Percentiles rank a stretch among this genome's conserved stretches.
These are phyloP conservation scores for Heliosperma pusillum DNA, from an alignment of 148 eudicot species.

Conservation along the genomic window DNA sequence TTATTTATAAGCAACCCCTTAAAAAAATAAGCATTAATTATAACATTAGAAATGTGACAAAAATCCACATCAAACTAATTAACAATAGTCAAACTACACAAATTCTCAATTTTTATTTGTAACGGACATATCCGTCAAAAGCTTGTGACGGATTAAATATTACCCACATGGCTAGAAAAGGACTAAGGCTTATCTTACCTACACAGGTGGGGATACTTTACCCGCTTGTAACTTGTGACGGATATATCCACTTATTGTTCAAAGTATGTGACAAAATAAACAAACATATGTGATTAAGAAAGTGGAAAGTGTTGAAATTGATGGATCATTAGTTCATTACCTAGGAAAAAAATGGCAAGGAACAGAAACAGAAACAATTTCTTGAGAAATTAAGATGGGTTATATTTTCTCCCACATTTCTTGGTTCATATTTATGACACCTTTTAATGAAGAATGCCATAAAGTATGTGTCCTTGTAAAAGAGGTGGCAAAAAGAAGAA, in stretches of 20 bases:
- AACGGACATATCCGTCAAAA: no score
- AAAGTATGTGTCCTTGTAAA: no score
- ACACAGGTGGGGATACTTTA: no score
- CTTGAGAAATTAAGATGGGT: not conserved
- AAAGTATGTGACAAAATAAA: not conserved
- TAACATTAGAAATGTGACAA: no score
- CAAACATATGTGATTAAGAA: not conserved
- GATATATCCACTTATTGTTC: not conserved
- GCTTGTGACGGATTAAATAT: no score
- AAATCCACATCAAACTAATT: not conserved
- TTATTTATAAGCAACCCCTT: slow-evolving; percentile 13
- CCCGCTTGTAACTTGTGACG: no score
- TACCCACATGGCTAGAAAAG: no score
- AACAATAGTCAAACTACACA: no score
- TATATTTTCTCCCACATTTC: not conserved
- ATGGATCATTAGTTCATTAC: slow-evolving; percentile 3
- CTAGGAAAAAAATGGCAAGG: not conserved
- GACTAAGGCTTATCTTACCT: no score
- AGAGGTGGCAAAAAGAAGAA: no score
- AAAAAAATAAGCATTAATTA: not conserved
- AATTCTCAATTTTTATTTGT: no score
- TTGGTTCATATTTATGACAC: not conserved
- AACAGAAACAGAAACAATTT: not conserved
- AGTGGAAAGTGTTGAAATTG: slow-evolving; percentile 11
- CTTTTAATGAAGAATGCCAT: no score